Base-by-base conservation (phyloP, 345 rosid species). In the Melaleuca quinquenervia region DNA sequence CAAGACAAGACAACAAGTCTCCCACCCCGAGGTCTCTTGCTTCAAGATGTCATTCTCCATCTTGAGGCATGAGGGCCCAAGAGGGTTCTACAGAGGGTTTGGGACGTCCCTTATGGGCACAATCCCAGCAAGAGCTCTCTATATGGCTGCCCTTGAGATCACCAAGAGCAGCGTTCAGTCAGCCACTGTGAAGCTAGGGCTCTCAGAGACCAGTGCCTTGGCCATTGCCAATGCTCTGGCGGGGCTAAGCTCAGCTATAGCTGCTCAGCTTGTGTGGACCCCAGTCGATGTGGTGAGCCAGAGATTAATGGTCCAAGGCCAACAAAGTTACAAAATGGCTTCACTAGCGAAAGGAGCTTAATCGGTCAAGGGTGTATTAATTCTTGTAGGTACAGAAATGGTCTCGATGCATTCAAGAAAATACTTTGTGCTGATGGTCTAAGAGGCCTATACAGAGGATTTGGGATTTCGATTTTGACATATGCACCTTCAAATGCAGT, bases 401-500 rank as follows among this genome's bases (percentile, higher is more conserved):
- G 98, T 24, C 85, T 97, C 14, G 99, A 97, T 88, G 99, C 93
- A 3, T 97, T 95, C 89, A 90, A 86, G 88, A 95, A 93, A 92
- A 97, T 96, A 82, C 85, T 97, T 76, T 83, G 84, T 11, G 89
- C 93, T 2, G 98, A 97, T 91, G 99, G 99, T 56, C 93, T 90
- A 9, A 91, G 91, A 51, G 98, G 99, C 48, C 90, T 97, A 83
- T 97, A 97, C 82, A 92, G 99, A 89, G 99, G 99, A 74, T 97
- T 97, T 87, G 98, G 98, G 90, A 90, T 97, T 83, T 97, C 99
- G 27, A 95, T 97, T 86, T 84, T 96, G 94, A 94, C 98, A 29
- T 97, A 97, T 82, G 99, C 99, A 0, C 99, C 99, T 9, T 97
- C 98, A 27, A 97, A 97, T 62, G 97, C 99, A 0, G 96, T 97